Conservation (phyloP, 805 yeast genomes). For the Nakazawaea holstii region DNA sequence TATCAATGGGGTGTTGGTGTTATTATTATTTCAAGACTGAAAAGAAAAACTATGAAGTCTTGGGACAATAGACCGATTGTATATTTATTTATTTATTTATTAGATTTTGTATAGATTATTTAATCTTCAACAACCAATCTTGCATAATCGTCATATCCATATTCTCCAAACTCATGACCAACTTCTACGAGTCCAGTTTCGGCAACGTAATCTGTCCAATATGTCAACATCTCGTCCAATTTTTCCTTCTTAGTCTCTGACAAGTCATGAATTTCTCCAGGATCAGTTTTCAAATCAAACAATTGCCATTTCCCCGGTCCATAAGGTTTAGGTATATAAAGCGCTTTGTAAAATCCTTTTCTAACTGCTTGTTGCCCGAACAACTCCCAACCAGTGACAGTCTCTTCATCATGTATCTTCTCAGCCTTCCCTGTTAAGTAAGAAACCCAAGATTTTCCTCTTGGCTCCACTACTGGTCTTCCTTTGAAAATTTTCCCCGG, state of each 20-base stretch:
- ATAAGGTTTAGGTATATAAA: slow-evolving; percentile 42
- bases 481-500: slow-evolving; percentile 38
- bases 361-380: slow-evolving; percentile 54
- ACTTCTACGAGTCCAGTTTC: slow-evolving; percentile 42
- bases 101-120: no score
- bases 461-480: slow-evolving; percentile 35
- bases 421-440: slow-evolving; percentile 26
- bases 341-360: slow-evolving; percentile 42
- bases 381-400: slow-evolving; percentile 52
- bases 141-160: slow-evolving; percentile 3
- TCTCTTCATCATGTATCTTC: slow-evolving; percentile 33
- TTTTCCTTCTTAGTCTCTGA: slow-evolving; percentile 29
- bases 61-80: background rate
- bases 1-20: slow-evolving; percentile 21
- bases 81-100: no score
- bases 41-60: background rate
- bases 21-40: slow-evolving; percentile 17
- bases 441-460: slow-evolving; percentile 41
- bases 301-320: slow-evolving; percentile 48
- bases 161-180: slow-evolving; percentile 4
- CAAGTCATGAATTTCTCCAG: slow-evolving; percentile 47
- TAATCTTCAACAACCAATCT: slow-evolving; percentile 1
- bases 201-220: slow-evolving; percentile 48
- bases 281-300: slow-evolving; percentile 36
- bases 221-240: slow-evolving; percentile 34